A percentile compares a stretch with the other conserved stretches of the same genome.
phyloP scores from a whole-genome alignment of 164 flowering plant species.

The Berberis vulgaris region DNA sequence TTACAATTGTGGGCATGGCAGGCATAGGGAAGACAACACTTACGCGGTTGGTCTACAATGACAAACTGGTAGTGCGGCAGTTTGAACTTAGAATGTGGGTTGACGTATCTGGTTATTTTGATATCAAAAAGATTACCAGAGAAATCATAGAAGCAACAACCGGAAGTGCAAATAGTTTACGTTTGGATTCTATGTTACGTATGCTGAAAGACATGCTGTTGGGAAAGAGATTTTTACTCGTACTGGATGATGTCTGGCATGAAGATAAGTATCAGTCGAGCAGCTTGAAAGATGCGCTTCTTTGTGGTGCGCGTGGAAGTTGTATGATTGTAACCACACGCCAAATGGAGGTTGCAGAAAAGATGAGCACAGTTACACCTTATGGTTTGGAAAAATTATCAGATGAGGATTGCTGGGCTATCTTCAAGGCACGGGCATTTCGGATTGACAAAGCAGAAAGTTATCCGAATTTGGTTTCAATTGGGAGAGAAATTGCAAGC shows the following conservation, averaged over 20 bases:
- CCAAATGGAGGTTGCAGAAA: not conserved
- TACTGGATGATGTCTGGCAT: conserved; percentile 4
- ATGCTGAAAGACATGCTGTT: not conserved
- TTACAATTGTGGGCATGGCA: not conserved
- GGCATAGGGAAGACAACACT: conserved; percentile 4
- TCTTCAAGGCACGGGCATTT: not conserved
- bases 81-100: not conserved
- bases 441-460: not conserved
- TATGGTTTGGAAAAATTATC: not conserved
- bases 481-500: not conserved
- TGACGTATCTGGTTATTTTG: conserved; percentile 1
- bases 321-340: conserved; percentile 6
- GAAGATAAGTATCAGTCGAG: not conserved
- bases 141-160: not conserved
- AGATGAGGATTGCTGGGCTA: not conserved
- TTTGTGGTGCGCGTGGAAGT: not conserved
- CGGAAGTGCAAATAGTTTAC: not conserved
- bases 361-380: not conserved
- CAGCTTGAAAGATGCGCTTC: not conserved
- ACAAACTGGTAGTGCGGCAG: not conserved
- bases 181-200: not conserved
- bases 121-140: not conserved
- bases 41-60: not conserved
- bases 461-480: not conserved
- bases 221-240: conserved; percentile 2